These are phyloP conservation scores for Oryza rufipogon DNA, from an alignment of 176 grass and related monocot genomes.

Conservation along the genomic window DNA sequence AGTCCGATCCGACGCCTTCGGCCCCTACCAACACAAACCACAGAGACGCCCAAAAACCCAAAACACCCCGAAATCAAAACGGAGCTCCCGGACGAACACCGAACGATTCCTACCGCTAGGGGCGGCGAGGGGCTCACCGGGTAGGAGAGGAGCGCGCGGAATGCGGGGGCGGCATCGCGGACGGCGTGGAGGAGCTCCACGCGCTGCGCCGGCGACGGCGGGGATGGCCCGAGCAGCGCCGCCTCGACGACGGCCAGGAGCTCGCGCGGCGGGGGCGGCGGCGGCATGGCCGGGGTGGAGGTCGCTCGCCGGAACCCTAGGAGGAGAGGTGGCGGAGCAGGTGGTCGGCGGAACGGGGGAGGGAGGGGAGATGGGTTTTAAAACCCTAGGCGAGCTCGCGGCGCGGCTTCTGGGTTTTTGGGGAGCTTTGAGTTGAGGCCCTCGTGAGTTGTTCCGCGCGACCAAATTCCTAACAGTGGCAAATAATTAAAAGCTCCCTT, in stretches of 20 bases:
- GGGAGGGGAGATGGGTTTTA: constrained; percentile 1
- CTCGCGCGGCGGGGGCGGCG: constrained; percentile 56
- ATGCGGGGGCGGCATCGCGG: constrained; percentile 61
- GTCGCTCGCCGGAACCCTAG: constrained; percentile 45
- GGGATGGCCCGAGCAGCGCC: constrained; percentile 67
- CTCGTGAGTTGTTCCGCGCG: not conserved
- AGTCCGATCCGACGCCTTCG: constrained; percentile 79
- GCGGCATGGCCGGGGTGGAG: constrained; percentile 46
- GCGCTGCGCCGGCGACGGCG: constrained; percentile 75
- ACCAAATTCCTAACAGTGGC: too few species aligned
- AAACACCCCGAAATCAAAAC: constrained; percentile 16
- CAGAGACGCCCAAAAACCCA: constrained; percentile 34
- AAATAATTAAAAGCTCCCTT: too few species aligned
- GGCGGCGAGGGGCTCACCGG: constrained; percentile 43
- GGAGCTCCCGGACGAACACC: not conserved
- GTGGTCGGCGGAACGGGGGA: constrained; percentile 40
- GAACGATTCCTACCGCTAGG: not conserved
- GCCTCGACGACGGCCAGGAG: constrained; percentile 73
- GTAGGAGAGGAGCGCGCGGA: constrained; percentile 75
- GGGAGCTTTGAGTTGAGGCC: not conserved
- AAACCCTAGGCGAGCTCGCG: constrained; percentile 50
- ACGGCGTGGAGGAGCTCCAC: constrained; percentile 87
- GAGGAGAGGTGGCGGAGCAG: not conserved
- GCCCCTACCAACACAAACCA: constrained; percentile 53
- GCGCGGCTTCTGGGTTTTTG: constrained; percentile 48